Percentiles rank a stretch among this genome's conserved stretches.
Conservation (phyloP, 768 basidiomycete species). For the Tephrocybe sp. region DNA sequence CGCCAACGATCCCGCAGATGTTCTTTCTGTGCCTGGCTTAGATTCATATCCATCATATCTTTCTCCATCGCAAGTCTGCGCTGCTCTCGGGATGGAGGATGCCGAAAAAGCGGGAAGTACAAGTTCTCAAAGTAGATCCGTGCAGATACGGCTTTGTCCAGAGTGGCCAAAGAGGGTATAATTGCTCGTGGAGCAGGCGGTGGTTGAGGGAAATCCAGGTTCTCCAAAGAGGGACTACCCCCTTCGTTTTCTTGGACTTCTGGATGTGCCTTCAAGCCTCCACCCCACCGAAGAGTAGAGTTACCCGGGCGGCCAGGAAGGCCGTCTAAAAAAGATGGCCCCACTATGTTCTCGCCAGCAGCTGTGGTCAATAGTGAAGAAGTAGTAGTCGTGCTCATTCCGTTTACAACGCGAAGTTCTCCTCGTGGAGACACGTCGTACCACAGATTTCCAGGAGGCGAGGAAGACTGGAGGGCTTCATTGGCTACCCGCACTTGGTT, state of each 20-base stretch:
- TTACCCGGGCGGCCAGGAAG: slow-evolving; percentile 56
- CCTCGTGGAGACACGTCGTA: slow-evolving; percentile 42
- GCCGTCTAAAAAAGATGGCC: slow-evolving; percentile 42
- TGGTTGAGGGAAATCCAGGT: slow-evolving; percentile 26
- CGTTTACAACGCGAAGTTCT: slow-evolving; percentile 78
- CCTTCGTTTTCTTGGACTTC: slow-evolving; percentile 63
- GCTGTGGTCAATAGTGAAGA: slow-evolving; percentile 76
- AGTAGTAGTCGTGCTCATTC: slow-evolving; percentile 39
- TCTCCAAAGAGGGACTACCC: slow-evolving; percentile 34
- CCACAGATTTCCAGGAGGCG: slow-evolving; percentile 48
- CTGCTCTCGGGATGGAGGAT: slow-evolving; percentile 82
- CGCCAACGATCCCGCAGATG: slow-evolving; percentile 72
- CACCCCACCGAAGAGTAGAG: slow-evolving; percentile 60
- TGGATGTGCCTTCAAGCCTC: slow-evolving; percentile 61
- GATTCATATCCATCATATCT: slow-evolving; percentile 74
- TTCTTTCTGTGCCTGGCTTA: slow-evolving; percentile 70
- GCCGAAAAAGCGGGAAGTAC: slow-evolving; percentile 83
- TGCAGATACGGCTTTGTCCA: slow-evolving; percentile 91
- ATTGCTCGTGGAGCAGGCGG: slow-evolving; percentile 56
- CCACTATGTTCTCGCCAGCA: slow-evolving; percentile 66
- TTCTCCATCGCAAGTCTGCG: slow-evolving; percentile 83
- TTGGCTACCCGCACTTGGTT: slow-evolving; percentile 74
- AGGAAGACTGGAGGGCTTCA: slow-evolving; percentile 70
- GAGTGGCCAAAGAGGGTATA: slow-evolving; percentile 82
- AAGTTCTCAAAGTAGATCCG: slow-evolving; percentile 93